Conservation (phyloP, 306 rosid genomes). For the Trifolium fragiferum region DNA sequence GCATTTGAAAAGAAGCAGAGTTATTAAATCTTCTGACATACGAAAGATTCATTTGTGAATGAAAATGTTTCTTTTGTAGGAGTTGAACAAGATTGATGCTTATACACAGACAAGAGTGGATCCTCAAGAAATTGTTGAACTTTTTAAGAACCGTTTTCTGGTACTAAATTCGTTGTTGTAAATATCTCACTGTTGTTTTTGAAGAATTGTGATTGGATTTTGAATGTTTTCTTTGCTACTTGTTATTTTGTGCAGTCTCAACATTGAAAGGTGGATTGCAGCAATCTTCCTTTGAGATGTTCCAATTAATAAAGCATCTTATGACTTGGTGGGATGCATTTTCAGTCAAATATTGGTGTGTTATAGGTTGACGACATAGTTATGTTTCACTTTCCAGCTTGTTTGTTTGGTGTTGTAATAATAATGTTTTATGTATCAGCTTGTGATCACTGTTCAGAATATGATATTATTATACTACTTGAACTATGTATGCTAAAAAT, state of each 20-base stretch:
- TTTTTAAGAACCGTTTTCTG: slow-evolving; percentile 57
- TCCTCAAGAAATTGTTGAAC: slow-evolving; percentile 55
- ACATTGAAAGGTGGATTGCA: slow-evolving; percentile 45
- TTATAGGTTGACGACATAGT: not conserved
- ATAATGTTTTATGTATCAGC: slow-evolving; percentile 6
- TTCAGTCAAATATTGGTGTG: slow-evolving; percentile 25
- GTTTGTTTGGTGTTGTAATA: slow-evolving; percentile 26
- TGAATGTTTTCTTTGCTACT: not conserved
- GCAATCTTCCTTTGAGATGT: slow-evolving; percentile 2
- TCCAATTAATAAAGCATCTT: slow-evolving; percentile 29
- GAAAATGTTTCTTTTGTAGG: slow-evolving; percentile 49
- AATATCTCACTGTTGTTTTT: not conserved
- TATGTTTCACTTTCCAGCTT: slow-evolving; percentile 20
- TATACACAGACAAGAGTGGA: slow-evolving; percentile 64
- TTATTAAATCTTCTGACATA: not conserved
- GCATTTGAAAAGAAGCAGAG: slow-evolving; percentile 15
- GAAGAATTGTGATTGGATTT: slow-evolving; percentile 25
- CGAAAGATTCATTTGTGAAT: slow-evolving; percentile 12
- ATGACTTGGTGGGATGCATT: slow-evolving; percentile 3
- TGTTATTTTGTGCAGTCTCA: slow-evolving; percentile 51
- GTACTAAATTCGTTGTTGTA: slow-evolving; percentile 36
- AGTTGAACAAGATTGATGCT: slow-evolving; percentile 67
- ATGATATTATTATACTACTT: not conserved
- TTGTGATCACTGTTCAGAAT: slow-evolving; percentile 17
- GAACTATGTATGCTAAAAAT: not conserved